Evolutionary conservation across 2,329 filamentous ascomycete species (phyloP), one percentile per base, ranked within the genome.

Genomic region (Verticillium longisporum): DNA sequence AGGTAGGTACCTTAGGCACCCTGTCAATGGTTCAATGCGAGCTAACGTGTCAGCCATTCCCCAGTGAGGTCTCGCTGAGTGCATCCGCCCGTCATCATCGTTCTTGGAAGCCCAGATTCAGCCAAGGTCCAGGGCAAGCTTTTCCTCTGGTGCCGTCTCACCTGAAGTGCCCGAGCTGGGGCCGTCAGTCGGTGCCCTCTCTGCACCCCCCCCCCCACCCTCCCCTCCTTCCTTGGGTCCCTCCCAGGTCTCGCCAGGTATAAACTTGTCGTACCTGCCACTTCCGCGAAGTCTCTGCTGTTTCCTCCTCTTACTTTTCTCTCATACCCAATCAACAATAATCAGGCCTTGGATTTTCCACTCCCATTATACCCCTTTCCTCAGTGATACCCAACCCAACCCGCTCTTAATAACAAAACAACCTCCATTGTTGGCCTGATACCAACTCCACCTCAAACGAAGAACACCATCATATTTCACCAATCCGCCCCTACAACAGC

Each of bases 351-450:
- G 56, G 41, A 58, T 26, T 50, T 56, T 10, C 33, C 32, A 56
- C 55, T 21, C 31, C 15, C n/a, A 58, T 58, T 56, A 58, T 58
- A 58, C 56, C 56, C 56, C 21, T 26, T 50, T 41, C 34, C 55
- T 21, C 56, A 58, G 56, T 58, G 56, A 58, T 58, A 58, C 56
- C 56, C 45, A 50, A 50, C 18, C 45, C n/a, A 21, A n/a, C 18
- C 34, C 34, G 13, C 34, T 5, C 34, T 26, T 50, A 50, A 50
- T 50, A 50, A 50, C 45, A 15, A 50, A 50, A 5, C 45, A 50
- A 26, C 10, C 18, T 50, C 18, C 45, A n/a, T 21, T n/a, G 15
- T n/a, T 50, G 45, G 45, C 45, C 18, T 50, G 45, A 50, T 9
- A 50, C 45, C 45, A 50, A 10, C 45, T 21, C n/a, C 11, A 50